phyloP scores from a whole-genome alignment of 192 early-diverging fungal species.

The Umbelopsis vinacea region DNA sequence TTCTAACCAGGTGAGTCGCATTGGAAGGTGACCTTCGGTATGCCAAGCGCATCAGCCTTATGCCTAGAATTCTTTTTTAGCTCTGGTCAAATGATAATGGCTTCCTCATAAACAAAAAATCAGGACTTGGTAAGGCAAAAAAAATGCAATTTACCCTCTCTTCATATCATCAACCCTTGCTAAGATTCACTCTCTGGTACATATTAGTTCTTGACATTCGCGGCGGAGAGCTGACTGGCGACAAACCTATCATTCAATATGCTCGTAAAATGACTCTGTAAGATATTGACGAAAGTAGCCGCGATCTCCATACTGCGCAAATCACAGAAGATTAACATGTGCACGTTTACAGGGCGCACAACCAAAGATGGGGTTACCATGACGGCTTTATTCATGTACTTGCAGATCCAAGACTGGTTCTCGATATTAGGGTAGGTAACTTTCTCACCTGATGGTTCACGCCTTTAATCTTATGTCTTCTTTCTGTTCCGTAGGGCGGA shows the following conservation, averaged over 20 bases:
- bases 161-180: background rate
- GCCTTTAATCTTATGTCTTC: background rate
- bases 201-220: constrained; percentile 32
- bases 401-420: constrained; percentile 37
- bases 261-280: constrained; percentile 40
- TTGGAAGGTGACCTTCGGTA: background rate
- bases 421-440: constrained; percentile 34
- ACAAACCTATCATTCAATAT: constrained; percentile 35
- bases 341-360: constrained; percentile 30
- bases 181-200: background rate
- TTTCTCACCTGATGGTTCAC: background rate
- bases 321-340: background rate
- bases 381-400: constrained; percentile 37
- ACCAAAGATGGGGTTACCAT: constrained; percentile 37
- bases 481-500: constrained; percentile 18
- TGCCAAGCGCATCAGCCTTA: background rate
- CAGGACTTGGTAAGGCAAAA: constrained; percentile 26
- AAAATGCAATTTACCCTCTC: background rate
- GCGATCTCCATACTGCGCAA: background rate
- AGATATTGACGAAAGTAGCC: background rate
- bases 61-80: background rate
- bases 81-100: constrained; percentile 33
- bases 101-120: constrained; percentile 34
- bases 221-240: constrained; percentile 28
- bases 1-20: constrained; percentile 27